Conservation (phyloP, 192 early-diverging fungal species). For the Rhizoclosmatium globosum region DNA sequence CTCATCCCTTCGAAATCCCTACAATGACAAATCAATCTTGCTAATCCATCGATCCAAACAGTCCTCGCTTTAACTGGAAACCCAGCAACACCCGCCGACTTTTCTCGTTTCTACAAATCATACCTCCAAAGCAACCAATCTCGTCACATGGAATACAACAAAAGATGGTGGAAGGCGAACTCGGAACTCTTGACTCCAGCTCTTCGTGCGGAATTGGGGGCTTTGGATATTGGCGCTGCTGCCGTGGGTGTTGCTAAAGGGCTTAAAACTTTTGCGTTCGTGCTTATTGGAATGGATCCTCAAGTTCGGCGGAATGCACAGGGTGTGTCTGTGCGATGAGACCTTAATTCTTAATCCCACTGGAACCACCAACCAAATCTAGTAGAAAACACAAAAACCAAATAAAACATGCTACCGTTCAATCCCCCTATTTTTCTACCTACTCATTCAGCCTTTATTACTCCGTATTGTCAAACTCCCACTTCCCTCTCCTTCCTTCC, state of each 20-base stretch:
- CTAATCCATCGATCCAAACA: conserved; percentile 3
- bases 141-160: conserved; percentile 48
- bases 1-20: not conserved
- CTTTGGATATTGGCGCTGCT: not conserved
- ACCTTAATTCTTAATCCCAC: too few relatives aligned
- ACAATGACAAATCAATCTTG: not conserved
- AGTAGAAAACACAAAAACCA: too few relatives aligned
- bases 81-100: conserved; percentile 31
- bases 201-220: conserved; percentile 35
- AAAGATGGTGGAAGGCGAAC: conserved; percentile 43
- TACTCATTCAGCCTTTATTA: too few relatives aligned
- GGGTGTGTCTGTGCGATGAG: conserved; percentile 15
- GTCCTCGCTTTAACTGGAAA: conserved; percentile 12
- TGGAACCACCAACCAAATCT: too few relatives aligned
- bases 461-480: too few relatives aligned
- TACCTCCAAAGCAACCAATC: conserved; percentile 38
- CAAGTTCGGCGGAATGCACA: not conserved
- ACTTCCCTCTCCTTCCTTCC: too few relatives aligned
- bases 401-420: too few relatives aligned
- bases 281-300: conserved; percentile 11
- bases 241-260: not conserved
- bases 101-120: conserved; percentile 47
- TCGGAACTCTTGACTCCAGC: conserved; percentile 25
- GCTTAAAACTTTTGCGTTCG: not conserved
- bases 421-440: too few relatives aligned